Base-by-base conservation (phyloP, 352 stramenopile genomes). In the Globisporangium heterothallicum region DNA sequence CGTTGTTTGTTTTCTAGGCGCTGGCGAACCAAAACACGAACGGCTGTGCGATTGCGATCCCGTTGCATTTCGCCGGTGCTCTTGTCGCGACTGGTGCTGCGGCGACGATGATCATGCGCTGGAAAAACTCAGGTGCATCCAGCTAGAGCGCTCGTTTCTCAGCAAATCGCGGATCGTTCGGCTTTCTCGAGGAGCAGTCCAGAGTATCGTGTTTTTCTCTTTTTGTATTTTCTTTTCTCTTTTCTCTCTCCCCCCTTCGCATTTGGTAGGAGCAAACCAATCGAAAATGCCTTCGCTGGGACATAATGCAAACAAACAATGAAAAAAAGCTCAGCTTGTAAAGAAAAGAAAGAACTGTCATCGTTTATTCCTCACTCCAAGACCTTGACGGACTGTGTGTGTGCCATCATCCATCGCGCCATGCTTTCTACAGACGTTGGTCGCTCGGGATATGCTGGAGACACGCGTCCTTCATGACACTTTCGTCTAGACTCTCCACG, bases 1-100 rank as follows among this genome's bases (percentile, higher is more conserved):
- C 52, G 19, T 22, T 49, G 24, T 19, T 21, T 41, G 18, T 12
- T 24, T 27, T 16, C 1, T 35, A 84, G 74, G 73, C 75, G 27
- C 69, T 91, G 26, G 73, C 75, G 50, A 93, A 93, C 64, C 70
- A 86, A 56, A 68, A 72, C 43, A 78, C 70, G 14, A 90, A 92
- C 65, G 83, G 83, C 53, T 93, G 83, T 68, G 68, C 67, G 35
- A 58, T 90, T 16, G 85, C 78, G 29, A 86, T 93, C 48, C 83
- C 83, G 0, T 58, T 90, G 47, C 79, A 89, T 53, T 93, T 85
- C 48, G 80, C 52, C 3, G 83, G 78, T 30, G 76, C 78, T 4
- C 53, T 73, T 2, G 46, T 93, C 27, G 66, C 75, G 12, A 61
- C 65, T 22, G 59, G 46, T 4, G 79, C 57, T 10, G 82, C 82